Evolutionary conservation across 805 yeast species (phyloP).

Genomic region (Candida ponderosae): DNA sequence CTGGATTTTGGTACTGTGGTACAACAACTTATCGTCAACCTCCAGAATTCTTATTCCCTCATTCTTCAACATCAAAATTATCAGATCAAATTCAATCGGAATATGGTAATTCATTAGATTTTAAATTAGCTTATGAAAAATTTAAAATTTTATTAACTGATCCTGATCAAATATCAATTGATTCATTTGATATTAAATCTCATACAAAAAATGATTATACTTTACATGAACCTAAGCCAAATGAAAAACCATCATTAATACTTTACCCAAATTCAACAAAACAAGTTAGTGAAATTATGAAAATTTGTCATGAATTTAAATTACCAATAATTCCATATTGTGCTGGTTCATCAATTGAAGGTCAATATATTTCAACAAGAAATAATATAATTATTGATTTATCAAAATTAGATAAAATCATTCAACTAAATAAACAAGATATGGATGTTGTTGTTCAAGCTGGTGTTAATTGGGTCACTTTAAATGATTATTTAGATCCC

Average conservation of each 20-base stretch:
- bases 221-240: constrained; percentile 41
- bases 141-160: constrained; percentile 39
- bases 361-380: constrained; percentile 56
- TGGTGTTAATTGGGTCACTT: constrained; percentile 72
- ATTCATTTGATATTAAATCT: constrained; percentile 26
- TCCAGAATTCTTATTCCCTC: constrained; percentile 21
- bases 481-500: constrained; percentile 41
- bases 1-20: neutral
- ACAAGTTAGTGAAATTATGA: constrained; percentile 46
- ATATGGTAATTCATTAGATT: constrained; percentile 23
- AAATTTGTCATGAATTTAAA: constrained; percentile 39
- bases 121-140: constrained; percentile 37
- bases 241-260: constrained; percentile 40
- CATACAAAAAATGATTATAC: constrained; percentile 41
- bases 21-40: constrained; percentile 6
- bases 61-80: constrained; percentile 16
- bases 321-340: constrained; percentile 58
- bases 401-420: constrained; percentile 48
- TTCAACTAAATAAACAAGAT: constrained; percentile 52
- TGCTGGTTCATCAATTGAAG: constrained; percentile 63
- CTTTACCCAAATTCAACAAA: constrained; percentile 48
- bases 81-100: constrained; percentile 16
- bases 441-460: constrained; percentile 68
- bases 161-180: constrained; percentile 3
- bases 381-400: constrained; percentile 57